Evolutionary conservation across 2,329 filamentous ascomycete species (phyloP), one percentile per base, ranked within the genome.

Genomic region (Microcyclospora pomicola): DNA sequence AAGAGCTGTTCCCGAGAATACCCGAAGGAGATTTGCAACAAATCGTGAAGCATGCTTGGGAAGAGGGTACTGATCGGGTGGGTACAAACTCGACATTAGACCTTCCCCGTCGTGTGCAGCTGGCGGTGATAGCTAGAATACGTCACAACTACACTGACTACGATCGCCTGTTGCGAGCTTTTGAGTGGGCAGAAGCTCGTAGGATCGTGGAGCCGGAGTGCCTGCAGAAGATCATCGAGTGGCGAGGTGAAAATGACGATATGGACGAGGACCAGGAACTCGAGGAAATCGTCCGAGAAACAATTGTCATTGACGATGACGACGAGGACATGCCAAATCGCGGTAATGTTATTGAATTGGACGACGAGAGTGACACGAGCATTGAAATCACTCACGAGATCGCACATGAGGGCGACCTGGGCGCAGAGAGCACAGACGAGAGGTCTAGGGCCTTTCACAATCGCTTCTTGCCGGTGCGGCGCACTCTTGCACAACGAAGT

Each of bases 271-370:
- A 55, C 36, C 44, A 51, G 16, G 71, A 72, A 37, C 60, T 77
- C 15, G 73, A 77, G 50, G 73, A 77, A 47, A 70, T 75, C 24
- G 72, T 78, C 37, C 69, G 72, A 35, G 75, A 79, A 54, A 70
- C 76, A 41, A 76, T 79, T 47, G 68, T 77, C 37, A 70, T 78
- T 39, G 73, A 74, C 37, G 72, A 76, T 49, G 72, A 75, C 47
- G 71, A 76, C 37, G 69, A 73, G 32, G 61, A 61, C 30, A 42
- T 44, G 35, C 40, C 41, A 24, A 48, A 52, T 37, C 47, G 48
- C 12, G 45, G 51, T 29, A 46, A 43, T 15, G 40, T 42, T 15
- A 28, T 43, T 13, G 43, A 49, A 36, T 27, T 39, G 28, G 49
- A 42, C 30, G 46, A 51, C 35, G 40, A 35, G 27, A 53, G 50